Conservation (phyloP, 176 grass and related monocot species). For the Rhynchospora breviuscula region DNA sequence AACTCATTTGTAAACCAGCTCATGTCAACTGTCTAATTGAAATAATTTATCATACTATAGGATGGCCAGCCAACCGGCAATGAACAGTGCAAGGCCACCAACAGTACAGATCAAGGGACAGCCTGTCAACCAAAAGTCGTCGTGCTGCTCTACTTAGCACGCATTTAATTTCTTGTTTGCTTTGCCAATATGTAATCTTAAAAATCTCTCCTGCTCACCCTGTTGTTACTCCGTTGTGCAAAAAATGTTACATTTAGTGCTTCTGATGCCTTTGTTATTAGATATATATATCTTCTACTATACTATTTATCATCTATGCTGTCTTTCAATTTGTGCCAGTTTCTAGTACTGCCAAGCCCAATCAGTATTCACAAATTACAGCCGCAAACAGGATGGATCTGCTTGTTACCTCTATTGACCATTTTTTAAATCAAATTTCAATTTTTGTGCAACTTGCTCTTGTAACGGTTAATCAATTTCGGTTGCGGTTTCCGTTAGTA, state of each 20-base stretch:
- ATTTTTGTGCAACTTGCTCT: no score
- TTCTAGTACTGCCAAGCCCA: background rate
- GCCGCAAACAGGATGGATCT: background rate
- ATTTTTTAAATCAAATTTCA: background rate
- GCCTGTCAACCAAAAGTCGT: slow-evolving; percentile 55
- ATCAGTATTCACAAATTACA: background rate
- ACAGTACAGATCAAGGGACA: slow-evolving; percentile 60
- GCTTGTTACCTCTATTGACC: background rate
- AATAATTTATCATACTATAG: slow-evolving; percentile 30
- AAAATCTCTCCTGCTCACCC: slow-evolving; percentile 8
- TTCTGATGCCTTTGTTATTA: slow-evolving; percentile 21
- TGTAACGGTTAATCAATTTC: no score
- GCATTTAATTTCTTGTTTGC: slow-evolving; percentile 15
- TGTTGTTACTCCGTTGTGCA: slow-evolving; percentile 3
- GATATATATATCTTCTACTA: background rate
- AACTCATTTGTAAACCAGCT: background rate
- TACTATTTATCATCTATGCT: slow-evolving; percentile 10
- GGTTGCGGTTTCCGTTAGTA: no score
- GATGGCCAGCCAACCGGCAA: slow-evolving; percentile 71
- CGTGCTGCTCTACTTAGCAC: slow-evolving; percentile 58
- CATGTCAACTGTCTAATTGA: background rate
- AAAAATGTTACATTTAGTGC: slow-evolving; percentile 5
- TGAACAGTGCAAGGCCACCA: slow-evolving; percentile 38
- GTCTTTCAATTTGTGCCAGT: background rate
- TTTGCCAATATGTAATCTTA: slow-evolving; percentile 21